Conservation (phyloP, 2,329 filamentous ascomycete genomes). For the Monosporascus sp. region DNA sequence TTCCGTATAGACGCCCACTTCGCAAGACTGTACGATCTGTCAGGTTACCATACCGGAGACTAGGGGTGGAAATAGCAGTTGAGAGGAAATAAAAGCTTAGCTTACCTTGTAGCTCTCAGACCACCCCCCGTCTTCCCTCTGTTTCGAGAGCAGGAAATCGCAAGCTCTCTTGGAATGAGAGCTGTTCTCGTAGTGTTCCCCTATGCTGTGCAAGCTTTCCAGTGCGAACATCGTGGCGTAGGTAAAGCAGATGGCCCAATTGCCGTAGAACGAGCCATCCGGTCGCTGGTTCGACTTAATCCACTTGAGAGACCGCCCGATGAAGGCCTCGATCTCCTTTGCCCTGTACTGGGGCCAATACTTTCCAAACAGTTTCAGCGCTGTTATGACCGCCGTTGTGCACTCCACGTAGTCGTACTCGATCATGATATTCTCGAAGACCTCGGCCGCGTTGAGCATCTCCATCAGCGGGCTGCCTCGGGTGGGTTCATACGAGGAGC, state of each 20-base stretch:
- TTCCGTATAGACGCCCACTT: slow-evolving; percentile 68
- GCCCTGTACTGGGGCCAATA: slow-evolving; percentile 76
- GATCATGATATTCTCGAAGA: slow-evolving; percentile 96
- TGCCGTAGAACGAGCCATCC: slow-evolving; percentile 96
- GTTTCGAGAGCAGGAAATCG: slow-evolving; percentile 77
- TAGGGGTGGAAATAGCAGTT: too few species aligned
- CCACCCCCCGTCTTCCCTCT: slow-evolving; percentile 89
- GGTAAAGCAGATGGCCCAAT: slow-evolving; percentile 97
- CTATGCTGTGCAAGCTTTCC: slow-evolving; percentile 74
- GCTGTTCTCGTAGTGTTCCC: slow-evolving; percentile 75
- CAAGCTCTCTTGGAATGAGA: slow-evolving; percentile 68
- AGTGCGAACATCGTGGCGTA: slow-evolving; percentile 96
- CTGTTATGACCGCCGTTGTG: slow-evolving; percentile 90
- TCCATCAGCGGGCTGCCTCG: slow-evolving; percentile 76
- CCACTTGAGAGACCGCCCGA: slow-evolving; percentile 69
- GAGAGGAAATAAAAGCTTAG: not conserved
- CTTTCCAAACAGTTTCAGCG: slow-evolving; percentile 73
- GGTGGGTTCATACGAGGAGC: slow-evolving; percentile 82
- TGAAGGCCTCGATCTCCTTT: slow-evolving; percentile 68
- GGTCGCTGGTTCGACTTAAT: slow-evolving; percentile 72
- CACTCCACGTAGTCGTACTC: slow-evolving; percentile 98
- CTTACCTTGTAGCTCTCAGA: slow-evolving; percentile 81
- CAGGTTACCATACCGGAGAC: too few species aligned
- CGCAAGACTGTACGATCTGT: slow-evolving; percentile 55
- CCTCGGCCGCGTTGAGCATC: slow-evolving; percentile 87